Percentiles rank a stretch among this genome's conserved stretches.
phyloP scores from a whole-genome alignment of 164 flowering plant genomes.

The Euptelea pleiosperma region DNA sequence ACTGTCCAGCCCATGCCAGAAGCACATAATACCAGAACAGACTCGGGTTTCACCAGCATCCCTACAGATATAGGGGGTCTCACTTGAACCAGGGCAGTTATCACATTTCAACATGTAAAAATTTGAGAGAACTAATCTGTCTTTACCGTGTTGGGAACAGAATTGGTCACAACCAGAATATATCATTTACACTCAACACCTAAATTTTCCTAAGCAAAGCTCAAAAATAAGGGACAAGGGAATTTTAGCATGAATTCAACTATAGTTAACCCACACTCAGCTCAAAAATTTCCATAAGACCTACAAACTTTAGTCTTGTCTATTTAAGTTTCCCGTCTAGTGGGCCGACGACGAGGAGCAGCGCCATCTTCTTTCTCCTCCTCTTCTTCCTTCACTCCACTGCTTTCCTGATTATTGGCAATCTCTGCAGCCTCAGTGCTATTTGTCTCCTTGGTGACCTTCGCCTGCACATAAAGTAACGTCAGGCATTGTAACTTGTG shows the following conservation, averaged over 20 bases:
- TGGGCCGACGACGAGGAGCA: constrained; percentile 43
- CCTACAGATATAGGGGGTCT: too few relatives aligned
- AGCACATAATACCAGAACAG: too few relatives aligned
- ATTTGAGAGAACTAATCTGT: too few relatives aligned
- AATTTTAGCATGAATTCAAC: background rate
- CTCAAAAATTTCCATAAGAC: constrained; percentile 9
- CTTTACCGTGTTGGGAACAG: background rate
- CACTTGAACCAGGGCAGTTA: too few relatives aligned
- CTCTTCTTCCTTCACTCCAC: constrained; percentile 36
- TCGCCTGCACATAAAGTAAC: constrained; percentile 18
- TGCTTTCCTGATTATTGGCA: constrained; percentile 23
- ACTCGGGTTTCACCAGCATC: too few relatives aligned
- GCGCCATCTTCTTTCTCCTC: constrained; percentile 30
- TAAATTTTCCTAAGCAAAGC: background rate
- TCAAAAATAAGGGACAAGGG: background rate
- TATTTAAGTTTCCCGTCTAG: constrained; percentile 41
- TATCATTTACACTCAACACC: constrained; percentile 12
- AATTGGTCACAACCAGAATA: background rate
- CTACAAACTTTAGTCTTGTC: background rate
- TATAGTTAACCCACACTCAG: constrained; percentile 1
- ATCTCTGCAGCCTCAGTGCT: constrained; percentile 14
- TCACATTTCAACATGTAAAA: too few relatives aligned
- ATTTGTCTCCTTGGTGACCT: constrained; percentile 12
- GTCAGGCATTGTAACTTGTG: background rate
- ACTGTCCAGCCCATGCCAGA: too few relatives aligned